These are phyloP conservation scores for Amaranthus cruentus DNA, from an alignment of 148 eudicot genomes.

Conservation along the genomic window DNA sequence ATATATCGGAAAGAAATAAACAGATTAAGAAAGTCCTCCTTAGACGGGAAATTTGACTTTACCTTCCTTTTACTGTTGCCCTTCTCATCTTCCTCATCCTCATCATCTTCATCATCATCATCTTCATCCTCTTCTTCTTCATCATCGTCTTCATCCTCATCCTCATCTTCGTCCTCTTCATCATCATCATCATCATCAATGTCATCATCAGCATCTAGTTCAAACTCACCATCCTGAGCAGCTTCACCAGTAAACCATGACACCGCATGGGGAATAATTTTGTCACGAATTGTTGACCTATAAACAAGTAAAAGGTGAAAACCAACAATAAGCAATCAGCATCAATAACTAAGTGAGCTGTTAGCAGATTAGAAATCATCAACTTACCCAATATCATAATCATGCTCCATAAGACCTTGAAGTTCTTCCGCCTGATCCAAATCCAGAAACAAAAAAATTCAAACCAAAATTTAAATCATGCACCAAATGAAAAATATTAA, in stretches of 20 bases:
- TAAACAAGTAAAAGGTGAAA: neutral
- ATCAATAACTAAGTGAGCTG: too few species aligned
- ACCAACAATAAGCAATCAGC: too few species aligned
- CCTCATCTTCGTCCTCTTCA: constrained; percentile 39
- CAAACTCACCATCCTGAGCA: constrained; percentile 49
- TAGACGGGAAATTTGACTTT: neutral
- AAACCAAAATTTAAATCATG: neutral
- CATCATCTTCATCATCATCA: constrained; percentile 1
- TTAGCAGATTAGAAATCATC: neutral
- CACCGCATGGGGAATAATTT: constrained; percentile 81
- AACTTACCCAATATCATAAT: constrained; percentile 90
- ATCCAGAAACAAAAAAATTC: neutral
- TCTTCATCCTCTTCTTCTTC: constrained; percentile 37
- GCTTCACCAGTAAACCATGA: constrained; percentile 98
- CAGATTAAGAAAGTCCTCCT: too few species aligned
- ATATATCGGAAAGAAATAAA: too few species aligned
- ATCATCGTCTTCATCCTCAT: constrained; percentile 53
- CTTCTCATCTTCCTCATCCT: constrained; percentile 23
- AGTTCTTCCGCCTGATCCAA: constrained; percentile 70
- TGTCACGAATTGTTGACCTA: constrained; percentile 74
- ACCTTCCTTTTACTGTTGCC: constrained; percentile 20
- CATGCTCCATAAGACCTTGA: constrained; percentile 80
- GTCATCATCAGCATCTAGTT: constrained; percentile 29
- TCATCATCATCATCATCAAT: constrained; percentile 48
- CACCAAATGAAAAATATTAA: neutral